A percentile compares a stretch with the other conserved stretches of the same genome.
Evolutionary conservation across 768 basidiomycete genomes (phyloP).

Genomic region (Tylopilus intermedius): DNA sequence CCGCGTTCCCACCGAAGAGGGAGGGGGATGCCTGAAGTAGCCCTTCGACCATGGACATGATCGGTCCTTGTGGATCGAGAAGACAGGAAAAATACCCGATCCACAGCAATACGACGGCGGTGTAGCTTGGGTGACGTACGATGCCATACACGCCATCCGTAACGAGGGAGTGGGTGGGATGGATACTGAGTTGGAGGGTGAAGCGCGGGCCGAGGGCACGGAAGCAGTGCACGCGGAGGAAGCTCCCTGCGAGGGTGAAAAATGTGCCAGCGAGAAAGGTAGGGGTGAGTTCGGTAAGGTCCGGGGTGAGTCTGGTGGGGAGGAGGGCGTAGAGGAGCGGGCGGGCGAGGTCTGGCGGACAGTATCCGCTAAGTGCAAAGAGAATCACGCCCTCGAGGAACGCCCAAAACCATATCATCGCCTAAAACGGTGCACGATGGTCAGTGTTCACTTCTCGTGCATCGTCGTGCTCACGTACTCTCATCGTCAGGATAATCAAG

Average conservation of each 20-base stretch:
- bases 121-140: conserved; percentile 32
- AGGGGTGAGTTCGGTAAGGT: background rate
- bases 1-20: no score
- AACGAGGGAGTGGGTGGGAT: conserved; percentile 20
- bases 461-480: conserved; percentile 3
- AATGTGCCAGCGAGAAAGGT: conserved; percentile 8
- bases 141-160: conserved; percentile 23
- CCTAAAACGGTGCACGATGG: background rate
- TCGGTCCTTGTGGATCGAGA: no score
- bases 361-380: background rate
- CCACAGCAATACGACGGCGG: background rate
- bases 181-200: conserved; percentile 26
- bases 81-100: background rate
- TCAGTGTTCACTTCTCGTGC: background rate
- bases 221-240: conserved; percentile 18
- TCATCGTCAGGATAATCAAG: background rate
- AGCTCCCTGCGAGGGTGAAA: background rate
- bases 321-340: background rate
- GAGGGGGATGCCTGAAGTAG: no score
- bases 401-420: background rate
- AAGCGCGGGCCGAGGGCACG: conserved; percentile 20
- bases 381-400: conserved; percentile 2
- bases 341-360: background rate
- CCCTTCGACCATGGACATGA: no score
- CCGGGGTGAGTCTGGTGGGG: background rate